phyloP scores from a whole-genome alignment of 768 basidiomycete genomes.

The Leccinum barrowsii region DNA sequence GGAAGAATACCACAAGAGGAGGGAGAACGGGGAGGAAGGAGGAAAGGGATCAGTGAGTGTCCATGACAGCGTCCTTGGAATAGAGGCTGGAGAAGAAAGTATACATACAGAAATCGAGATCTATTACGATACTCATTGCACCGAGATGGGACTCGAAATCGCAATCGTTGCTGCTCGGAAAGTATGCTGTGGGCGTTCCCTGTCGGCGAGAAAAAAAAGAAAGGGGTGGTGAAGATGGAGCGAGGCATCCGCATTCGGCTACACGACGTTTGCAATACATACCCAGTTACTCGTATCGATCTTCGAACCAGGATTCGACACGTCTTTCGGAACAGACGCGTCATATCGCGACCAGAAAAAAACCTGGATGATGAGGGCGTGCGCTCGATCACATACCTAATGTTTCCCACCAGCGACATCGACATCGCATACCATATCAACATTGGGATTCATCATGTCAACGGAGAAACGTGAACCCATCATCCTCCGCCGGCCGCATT shows the following conservation, averaged over 20 bases:
- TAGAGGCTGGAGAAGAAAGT: not conserved
- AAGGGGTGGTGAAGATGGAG: not conserved
- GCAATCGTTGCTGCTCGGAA: slow-evolving; percentile 54
- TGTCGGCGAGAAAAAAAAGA: slow-evolving; percentile 14
- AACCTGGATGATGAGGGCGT: slow-evolving; percentile 31
- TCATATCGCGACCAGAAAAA: slow-evolving; percentile 39
- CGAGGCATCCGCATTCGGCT: not conserved
- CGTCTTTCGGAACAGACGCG: slow-evolving; percentile 31
- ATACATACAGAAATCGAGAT: slow-evolving; percentile 34
- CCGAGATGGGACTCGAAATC: slow-evolving; percentile 52
- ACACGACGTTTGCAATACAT: not conserved
- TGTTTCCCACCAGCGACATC: not conserved
- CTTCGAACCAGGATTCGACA: slow-evolving; percentile 21
- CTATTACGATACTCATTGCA: slow-evolving; percentile 61
- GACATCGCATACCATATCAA: not conserved
- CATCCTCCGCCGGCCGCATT: slow-evolving; percentile 37
- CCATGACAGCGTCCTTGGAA: not conserved
- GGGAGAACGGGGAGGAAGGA: not conserved
- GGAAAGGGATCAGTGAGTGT: not conserved
- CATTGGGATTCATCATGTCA: not conserved
- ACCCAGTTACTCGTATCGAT: slow-evolving; percentile 26
- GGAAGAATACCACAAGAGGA: not conserved
- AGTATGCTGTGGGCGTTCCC: slow-evolving; percentile 60
- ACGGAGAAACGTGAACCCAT: slow-evolving; percentile 11
- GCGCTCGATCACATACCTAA: slow-evolving; percentile 37